These are phyloP conservation scores for Colletotrichum higginsianum DNA, from an alignment of 2,329 filamentous ascomycete genomes.

Conservation along the genomic window DNA sequence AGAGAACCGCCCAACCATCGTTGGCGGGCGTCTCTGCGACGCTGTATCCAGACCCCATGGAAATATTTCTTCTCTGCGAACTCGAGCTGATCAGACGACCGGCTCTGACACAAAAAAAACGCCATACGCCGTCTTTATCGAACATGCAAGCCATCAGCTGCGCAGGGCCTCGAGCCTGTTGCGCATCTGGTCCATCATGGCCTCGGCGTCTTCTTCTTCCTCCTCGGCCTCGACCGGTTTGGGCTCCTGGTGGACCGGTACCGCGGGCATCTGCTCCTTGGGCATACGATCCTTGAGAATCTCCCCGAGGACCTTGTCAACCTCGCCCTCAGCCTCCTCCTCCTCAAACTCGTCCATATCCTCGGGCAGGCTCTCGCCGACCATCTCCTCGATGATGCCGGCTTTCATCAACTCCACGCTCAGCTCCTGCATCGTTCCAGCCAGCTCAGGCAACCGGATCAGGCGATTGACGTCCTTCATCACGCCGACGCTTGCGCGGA, in stretches of 20 bases:
- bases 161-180: constrained; percentile 91
- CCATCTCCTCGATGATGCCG: constrained; percentile 98
- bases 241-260: constrained; percentile 68
- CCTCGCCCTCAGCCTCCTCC: constrained; percentile 81
- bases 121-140: constrained; percentile 38
- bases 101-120: constrained; percentile 18
- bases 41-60: constrained; percentile 16
- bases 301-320: constrained; percentile 93
- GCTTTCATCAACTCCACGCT: constrained; percentile 92
- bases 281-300: constrained; percentile 84
- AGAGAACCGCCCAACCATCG: background rate
- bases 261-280: constrained; percentile 72
- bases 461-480: constrained; percentile 97
- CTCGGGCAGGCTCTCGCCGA: constrained; percentile 86
- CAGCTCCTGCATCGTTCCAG: constrained; percentile 90
- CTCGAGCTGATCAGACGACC: constrained; percentile 7
- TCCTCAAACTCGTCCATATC: constrained; percentile 80
- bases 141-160: constrained; percentile 68
- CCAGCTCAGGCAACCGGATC: constrained; percentile 87
- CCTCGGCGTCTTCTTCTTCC: constrained; percentile 88
- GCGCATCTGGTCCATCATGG: constrained; percentile 94
- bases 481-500: constrained; percentile 87
- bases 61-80: constrained; percentile 9
- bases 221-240: constrained; percentile 67
- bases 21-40: constrained; percentile 12